Base-by-base conservation (phyloP, 148 eudicot genomes). In the Persicaria tinctoria region DNA sequence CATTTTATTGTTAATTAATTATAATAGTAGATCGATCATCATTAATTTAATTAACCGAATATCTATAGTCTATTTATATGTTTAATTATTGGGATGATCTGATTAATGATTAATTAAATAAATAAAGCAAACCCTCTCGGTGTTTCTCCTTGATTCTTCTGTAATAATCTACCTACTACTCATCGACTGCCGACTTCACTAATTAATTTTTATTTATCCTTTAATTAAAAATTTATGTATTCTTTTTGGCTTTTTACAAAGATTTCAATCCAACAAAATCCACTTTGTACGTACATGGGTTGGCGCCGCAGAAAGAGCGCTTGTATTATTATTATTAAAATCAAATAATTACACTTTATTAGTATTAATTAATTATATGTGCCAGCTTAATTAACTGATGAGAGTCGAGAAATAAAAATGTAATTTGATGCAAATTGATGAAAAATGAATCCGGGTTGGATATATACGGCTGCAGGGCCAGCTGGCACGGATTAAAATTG, bases 221-320 rank as follows among this genome's bases (percentile, higher is more conserved):
- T 57, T 57, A 5, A 5, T 16, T 59, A 7, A 59, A 17, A 18
- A 6, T 17, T n/a, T 3, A n/a, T 12, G 6, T 57, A 57, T 18
- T 57, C 63, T 41, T 66, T 6, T 66, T 66, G 69, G 70, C 48
- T 66, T 66, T 66, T 66, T 13, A 13, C 47, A 66, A 41, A 66
- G 70, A 66, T 66, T 66, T 10, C 47, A 20, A 66, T 66, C 70
- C 48, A 41, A 46, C 70, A 66, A 66, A 50, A 66, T 66, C 70
- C 47, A 38, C 47, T 38, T 66, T 66, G 70, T 66, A 13, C 70
- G 70, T 13, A 66, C 18, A 66, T 66, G 48, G 10, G 9, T 66
- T 38, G 70, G 69, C 38, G 69, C 69, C 46, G 69, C 46, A 38
- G 46, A 64, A 64, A 64, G 69, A 60, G 68, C 68, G 32, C 68